Evolutionary conservation across 805 yeast species (phyloP).

Genomic region (Nakazawaea ishiwadae): DNA sequence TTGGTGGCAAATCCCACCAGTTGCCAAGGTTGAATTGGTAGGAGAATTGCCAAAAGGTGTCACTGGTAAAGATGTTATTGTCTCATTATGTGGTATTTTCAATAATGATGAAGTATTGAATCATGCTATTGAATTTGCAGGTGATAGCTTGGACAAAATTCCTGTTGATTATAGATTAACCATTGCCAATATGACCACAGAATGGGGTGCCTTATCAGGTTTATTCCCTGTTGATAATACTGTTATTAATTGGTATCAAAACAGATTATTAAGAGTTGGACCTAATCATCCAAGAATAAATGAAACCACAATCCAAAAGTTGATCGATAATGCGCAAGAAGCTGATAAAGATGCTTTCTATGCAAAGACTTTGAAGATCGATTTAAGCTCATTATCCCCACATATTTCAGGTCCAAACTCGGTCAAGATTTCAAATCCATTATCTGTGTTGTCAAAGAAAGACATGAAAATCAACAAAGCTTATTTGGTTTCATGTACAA

Average conservation of each 20-base stretch:
- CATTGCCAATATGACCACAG: constrained; percentile 96
- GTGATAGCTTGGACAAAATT: constrained; percentile 66
- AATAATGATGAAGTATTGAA: constrained; percentile 89
- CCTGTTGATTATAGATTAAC: constrained; percentile 84
- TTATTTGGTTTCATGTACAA: constrained; percentile 95
- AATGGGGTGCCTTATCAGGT: constrained; percentile 98
- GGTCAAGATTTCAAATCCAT: constrained; percentile 82
- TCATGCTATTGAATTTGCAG: constrained; percentile 91
- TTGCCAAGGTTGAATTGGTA: constrained; percentile 83
- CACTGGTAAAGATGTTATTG: constrained; percentile 95
- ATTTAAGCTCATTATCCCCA: constrained; percentile 77
- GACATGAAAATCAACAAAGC: constrained; percentile 86
- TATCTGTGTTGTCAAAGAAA: constrained; percentile 67
- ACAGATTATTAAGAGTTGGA: constrained; percentile 42
- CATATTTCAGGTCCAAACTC: constrained; percentile 96
- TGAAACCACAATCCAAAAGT: constrained; percentile 45
- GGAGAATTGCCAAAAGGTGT: constrained; percentile 83
- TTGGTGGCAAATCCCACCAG: constrained; percentile 99
- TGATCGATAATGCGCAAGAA: constrained; percentile 36
- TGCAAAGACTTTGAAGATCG: constrained; percentile 83
- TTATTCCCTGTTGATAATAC: constrained; percentile 92
- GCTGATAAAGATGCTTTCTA: constrained; percentile 80
- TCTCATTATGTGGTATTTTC: constrained; percentile 90
- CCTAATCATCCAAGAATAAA: constrained; percentile 79
- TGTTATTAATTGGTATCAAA: constrained; percentile 71